phyloP scores from a whole-genome alignment of 106 monocot genomes.

The Dendrobium nobile region DNA sequence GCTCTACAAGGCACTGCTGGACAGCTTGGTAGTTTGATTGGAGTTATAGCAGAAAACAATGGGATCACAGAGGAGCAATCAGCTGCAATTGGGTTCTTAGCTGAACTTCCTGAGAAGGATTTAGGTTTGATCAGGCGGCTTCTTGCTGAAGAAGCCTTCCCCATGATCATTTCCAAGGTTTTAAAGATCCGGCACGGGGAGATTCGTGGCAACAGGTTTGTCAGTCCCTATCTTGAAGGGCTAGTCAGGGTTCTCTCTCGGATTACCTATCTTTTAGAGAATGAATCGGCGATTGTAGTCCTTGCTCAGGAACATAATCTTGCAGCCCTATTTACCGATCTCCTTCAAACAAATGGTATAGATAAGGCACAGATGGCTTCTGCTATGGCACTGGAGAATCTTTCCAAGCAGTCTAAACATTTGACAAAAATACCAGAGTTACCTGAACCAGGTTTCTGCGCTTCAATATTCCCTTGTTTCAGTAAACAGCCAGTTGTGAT shows the following conservation, averaged over 20 bases:
- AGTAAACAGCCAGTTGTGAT: constrained; percentile 18
- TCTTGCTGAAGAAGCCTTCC: constrained; percentile 53
- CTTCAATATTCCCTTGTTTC: constrained; percentile 40
- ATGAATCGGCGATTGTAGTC: constrained; percentile 26
- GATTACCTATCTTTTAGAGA: constrained; percentile 58
- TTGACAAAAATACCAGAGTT: constrained; percentile 31
- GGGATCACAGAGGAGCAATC: constrained; percentile 85
- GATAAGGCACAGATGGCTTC: constrained; percentile 70
- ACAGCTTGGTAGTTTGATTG: constrained; percentile 55
- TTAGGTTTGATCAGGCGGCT: constrained; percentile 55
- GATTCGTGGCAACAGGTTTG: constrained; percentile 53
- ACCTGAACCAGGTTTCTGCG: constrained; percentile 31
- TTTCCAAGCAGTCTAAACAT: constrained; percentile 57
- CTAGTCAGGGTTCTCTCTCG: constrained; percentile 64
- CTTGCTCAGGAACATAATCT: constrained; percentile 60
- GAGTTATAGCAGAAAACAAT: constrained; percentile 50
- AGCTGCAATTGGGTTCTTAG: constrained; percentile 63
- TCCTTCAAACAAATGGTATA: constrained; percentile 68
- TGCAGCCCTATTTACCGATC: constrained; percentile 48
- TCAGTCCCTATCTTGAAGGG: constrained; percentile 62
- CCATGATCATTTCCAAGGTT: constrained; percentile 42
- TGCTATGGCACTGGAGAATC: constrained; percentile 70
- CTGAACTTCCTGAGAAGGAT: constrained; percentile 72
- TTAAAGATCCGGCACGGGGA: constrained; percentile 41
- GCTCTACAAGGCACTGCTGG: constrained; percentile 48